Conservation (phyloP, 192 early-diverging fungal genomes). For the Phlyctochytrium arcticum region DNA sequence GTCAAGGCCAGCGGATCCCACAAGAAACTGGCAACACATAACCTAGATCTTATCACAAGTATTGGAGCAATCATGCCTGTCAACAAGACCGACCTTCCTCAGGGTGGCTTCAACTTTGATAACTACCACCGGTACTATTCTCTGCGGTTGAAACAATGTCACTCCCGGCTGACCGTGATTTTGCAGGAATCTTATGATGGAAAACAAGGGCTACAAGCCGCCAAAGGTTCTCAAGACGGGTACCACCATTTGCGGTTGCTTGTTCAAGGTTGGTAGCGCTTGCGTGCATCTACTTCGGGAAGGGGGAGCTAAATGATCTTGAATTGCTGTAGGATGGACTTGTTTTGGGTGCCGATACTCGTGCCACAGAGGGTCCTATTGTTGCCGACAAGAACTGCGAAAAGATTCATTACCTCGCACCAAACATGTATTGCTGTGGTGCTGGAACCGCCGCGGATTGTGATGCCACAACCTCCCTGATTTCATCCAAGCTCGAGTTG, state of each 20-base stretch:
- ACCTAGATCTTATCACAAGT: no score
- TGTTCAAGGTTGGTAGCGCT: slow-evolving; percentile 77
- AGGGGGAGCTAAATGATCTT: no score
- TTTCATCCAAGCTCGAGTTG: slow-evolving; percentile 90
- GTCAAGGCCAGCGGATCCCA: no score
- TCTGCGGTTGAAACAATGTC: neutral
- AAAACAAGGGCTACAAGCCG: slow-evolving; percentile 68
- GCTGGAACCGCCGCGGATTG: slow-evolving; percentile 99
- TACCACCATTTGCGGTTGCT: slow-evolving; percentile 92
- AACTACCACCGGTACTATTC: slow-evolving; percentile 68
- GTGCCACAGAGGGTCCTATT: slow-evolving; percentile 91
- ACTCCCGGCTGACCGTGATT: neutral
- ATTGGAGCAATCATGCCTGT: neutral
- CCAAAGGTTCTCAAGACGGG: slow-evolving; percentile 92
- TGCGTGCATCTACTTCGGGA: no score
- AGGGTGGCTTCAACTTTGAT: slow-evolving; percentile 83
- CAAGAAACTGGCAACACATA: no score
- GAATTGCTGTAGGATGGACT: slow-evolving; percentile 69
- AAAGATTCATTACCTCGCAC: slow-evolving; percentile 97
- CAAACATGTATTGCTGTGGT: slow-evolving; percentile 98
- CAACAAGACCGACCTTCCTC: slow-evolving; percentile 23
- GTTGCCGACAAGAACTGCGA: slow-evolving; percentile 99
- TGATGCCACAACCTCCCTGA: slow-evolving; percentile 88
- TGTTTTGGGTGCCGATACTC: slow-evolving; percentile 92
- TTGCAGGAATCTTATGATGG: slow-evolving; percentile 69